These are phyloP conservation scores for Chlorella sp. DNA, from an alignment of 139 green algal species.

Conservation along the genomic window DNA sequence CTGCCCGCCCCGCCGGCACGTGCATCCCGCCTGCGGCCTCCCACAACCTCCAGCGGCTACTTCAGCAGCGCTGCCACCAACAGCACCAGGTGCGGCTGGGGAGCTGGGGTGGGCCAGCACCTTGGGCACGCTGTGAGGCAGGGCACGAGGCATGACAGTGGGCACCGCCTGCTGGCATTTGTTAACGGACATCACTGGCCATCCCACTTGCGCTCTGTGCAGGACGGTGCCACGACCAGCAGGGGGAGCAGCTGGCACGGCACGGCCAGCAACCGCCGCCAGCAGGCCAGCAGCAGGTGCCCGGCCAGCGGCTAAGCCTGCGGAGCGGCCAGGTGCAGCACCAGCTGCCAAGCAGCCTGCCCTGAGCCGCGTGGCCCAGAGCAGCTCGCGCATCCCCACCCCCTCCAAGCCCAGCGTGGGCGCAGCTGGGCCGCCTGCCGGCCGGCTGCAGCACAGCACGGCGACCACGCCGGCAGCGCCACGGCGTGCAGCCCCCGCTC, in stretches of 20 bases:
- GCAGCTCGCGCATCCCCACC: conserved; percentile 17
- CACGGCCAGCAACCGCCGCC: background rate
- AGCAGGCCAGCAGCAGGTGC: background rate
- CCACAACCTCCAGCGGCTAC: conserved; percentile 21
- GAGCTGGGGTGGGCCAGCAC: background rate
- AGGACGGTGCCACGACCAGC: background rate
- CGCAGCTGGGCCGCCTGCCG: background rate
- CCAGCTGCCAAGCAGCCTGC: background rate
- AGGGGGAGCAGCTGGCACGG: background rate
- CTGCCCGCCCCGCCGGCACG: background rate
- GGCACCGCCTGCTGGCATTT: background rate
- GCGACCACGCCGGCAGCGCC: background rate
- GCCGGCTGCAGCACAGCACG: background rate
- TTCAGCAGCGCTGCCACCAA: conserved; percentile 19
- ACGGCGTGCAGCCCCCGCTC: background rate
- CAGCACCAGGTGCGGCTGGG: background rate
- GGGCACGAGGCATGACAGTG: background rate
- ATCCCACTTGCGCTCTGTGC: background rate
- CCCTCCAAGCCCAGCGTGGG: background rate
- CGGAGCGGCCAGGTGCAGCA: background rate
- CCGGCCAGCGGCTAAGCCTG: background rate
- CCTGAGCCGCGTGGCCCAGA: background rate
- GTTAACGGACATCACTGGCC: background rate
- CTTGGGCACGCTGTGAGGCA: background rate
- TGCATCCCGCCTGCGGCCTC: conserved; percentile 9